phyloP scores from a whole-genome alignment of 768 basidiomycete genomes.

The Cystoderma amianthinum region DNA sequence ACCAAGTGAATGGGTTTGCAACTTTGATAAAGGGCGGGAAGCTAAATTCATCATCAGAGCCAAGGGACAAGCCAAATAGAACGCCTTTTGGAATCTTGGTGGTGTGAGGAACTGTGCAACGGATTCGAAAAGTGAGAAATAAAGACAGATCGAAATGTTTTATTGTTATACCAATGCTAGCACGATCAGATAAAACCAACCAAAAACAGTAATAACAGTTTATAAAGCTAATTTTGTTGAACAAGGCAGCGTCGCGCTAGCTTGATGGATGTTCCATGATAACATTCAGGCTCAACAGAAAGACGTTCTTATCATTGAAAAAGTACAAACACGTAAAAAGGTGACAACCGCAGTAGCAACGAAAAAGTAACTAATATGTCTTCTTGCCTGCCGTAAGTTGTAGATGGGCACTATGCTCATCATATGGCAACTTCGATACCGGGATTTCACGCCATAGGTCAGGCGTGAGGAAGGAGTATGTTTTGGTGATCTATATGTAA shows the following conservation, averaged over 20 bases:
- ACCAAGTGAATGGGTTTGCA: constrained; percentile 3
- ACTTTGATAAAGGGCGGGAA: not conserved
- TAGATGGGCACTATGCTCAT: constrained; percentile 92
- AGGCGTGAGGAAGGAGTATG: constrained; percentile 96
- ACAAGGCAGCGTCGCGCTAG: no score
- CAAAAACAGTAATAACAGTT: no score
- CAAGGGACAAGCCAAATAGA: no score
- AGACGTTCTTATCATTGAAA: constrained; percentile 7
- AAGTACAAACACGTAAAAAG: constrained; percentile 8
- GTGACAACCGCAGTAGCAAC: no score
- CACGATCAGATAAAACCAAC: no score
- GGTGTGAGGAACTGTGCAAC: no score
- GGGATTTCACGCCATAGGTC: constrained; percentile 97
- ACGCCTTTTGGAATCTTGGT: no score
- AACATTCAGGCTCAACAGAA: constrained; percentile 4
- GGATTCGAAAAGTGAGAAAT: no score
- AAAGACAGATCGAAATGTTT: no score
- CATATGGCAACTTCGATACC: constrained; percentile 83
- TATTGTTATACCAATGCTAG: no score
- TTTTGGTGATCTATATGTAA: constrained; percentile 79
- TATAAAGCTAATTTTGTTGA: no score
- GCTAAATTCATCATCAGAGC: no score
- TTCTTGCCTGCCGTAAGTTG: constrained; percentile 80
- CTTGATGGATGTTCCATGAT: not conserved
- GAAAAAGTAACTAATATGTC: constrained; percentile 43